Evolutionary conservation across 2,329 filamentous ascomycete genomes (phyloP).

Genomic region (Dactylellina cionopaga): DNA sequence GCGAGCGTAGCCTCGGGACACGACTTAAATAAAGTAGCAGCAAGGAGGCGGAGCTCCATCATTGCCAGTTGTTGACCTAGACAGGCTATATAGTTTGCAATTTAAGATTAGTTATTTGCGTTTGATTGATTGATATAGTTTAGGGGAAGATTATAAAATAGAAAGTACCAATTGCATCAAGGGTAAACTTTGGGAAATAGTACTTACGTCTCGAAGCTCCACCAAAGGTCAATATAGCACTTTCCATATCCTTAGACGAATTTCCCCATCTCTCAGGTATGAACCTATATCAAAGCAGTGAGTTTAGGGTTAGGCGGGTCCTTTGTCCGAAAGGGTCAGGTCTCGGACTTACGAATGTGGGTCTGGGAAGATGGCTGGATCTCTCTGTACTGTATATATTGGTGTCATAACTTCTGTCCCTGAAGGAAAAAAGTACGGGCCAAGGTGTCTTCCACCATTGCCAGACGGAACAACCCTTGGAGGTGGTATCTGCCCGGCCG

Average conservation of each 20-base stretch:
- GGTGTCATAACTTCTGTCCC: background rate
- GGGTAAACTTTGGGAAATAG: background rate
- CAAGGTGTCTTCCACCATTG: slow-evolving; percentile 1
- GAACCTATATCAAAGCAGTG: background rate
- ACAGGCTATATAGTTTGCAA: background rate
- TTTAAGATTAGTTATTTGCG: too few relatives aligned
- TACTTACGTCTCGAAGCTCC: slow-evolving; percentile 4
- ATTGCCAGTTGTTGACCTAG: background rate
- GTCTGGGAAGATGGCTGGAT: background rate
- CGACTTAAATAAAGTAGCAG: background rate
- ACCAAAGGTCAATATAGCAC: background rate
- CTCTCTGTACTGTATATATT: background rate
- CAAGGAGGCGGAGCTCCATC: slow-evolving; percentile 9
- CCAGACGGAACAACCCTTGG: slow-evolving; percentile 1
- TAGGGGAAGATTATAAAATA: background rate
- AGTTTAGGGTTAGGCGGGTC: too few relatives aligned
- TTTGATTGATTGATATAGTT: background rate
- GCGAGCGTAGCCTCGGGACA: slow-evolving; percentile 5
- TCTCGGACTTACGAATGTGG: background rate
- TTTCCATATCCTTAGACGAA: slow-evolving; percentile 10
- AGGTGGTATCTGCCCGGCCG: background rate
- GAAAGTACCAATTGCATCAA: too few relatives aligned
- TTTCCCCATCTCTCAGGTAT: slow-evolving; percentile 31
- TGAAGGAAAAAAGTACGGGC: background rate
- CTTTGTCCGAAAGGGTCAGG: background rate